These are phyloP conservation scores for Saccharomycopsis crataegensis DNA, from an alignment of 1,139 yeast genomes.

Conservation along the genomic window DNA sequence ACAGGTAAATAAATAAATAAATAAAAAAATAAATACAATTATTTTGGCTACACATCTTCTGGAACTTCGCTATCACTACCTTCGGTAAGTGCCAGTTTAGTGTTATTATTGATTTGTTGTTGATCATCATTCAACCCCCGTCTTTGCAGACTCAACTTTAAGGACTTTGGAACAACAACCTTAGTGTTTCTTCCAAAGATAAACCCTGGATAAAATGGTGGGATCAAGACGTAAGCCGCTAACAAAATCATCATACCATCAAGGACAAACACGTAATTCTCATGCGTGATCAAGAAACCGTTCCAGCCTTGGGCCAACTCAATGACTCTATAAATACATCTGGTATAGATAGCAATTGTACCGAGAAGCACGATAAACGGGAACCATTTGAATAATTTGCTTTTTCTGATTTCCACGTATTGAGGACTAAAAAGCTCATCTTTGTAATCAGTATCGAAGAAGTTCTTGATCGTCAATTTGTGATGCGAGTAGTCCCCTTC, in stretches of 20 bases:
- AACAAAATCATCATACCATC: constrained; percentile 65
- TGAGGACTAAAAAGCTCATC: constrained; percentile 21
- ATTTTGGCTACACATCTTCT: too few species aligned
- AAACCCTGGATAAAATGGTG: constrained; percentile 60
- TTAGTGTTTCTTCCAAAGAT: constrained; percentile 29
- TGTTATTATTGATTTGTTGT: not conserved
- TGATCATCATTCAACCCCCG: not conserved
- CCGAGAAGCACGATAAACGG: constrained; percentile 46
- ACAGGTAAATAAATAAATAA: too few species aligned
- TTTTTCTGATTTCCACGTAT: constrained; percentile 20
- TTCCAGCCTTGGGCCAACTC: constrained; percentile 76
- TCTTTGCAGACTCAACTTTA: not conserved
- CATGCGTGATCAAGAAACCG: constrained; percentile 64
- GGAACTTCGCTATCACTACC: too few species aligned
- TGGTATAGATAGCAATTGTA: constrained; percentile 52
- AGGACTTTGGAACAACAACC: constrained; percentile 12
- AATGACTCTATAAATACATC: constrained; percentile 75
- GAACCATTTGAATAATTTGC: constrained; percentile 36
- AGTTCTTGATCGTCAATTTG: constrained; percentile 18
- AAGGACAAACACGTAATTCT: constrained; percentile 63
- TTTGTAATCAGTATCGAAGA: constrained; percentile 25
- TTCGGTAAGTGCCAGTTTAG: too few species aligned
- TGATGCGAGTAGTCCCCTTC: constrained; percentile 21
- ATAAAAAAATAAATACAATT: too few species aligned
- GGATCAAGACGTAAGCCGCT: constrained; percentile 33